Evolutionary conservation across 1,139 yeast species (phyloP).

Genomic region (Blastobotrys ciferrii): DNA sequence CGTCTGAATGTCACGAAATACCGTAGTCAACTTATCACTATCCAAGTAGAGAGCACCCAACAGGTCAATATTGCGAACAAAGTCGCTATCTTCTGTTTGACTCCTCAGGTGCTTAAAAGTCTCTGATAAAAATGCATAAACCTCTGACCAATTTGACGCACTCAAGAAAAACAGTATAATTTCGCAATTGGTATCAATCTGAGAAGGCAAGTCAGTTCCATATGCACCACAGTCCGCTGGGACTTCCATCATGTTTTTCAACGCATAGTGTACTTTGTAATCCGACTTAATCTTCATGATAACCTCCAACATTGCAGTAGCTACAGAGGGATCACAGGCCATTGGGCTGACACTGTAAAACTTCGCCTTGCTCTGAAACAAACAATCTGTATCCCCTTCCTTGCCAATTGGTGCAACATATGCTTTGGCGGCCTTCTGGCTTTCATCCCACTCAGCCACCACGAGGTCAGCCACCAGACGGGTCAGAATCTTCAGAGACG

Average conservation of each 20-base stretch:
- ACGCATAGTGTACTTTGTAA: conserved; percentile 26
- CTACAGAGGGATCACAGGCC: conserved; percentile 27
- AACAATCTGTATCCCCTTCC: conserved; percentile 29
- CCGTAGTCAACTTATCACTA: conserved; percentile 39
- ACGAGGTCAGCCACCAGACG: conserved; percentile 35
- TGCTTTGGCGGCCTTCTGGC: conserved; percentile 10
- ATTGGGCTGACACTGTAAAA: conserved; percentile 35
- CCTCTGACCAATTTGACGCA: conserved; percentile 53
- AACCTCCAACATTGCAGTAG: conserved; percentile 29
- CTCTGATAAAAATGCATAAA: conserved; percentile 21
- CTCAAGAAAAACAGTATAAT: conserved; percentile 50
- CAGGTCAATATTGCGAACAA: conserved; percentile 51
- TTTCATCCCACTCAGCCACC: conserved; percentile 35
- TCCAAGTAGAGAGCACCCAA: conserved; percentile 51
- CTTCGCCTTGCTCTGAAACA: conserved; percentile 22
- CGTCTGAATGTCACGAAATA: conserved; percentile 49
- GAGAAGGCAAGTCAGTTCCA: conserved; percentile 28
- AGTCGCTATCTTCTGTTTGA: conserved; percentile 23
- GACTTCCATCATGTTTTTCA: conserved; percentile 23
- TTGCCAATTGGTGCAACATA: conserved; percentile 16
- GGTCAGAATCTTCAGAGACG: conserved; percentile 33
- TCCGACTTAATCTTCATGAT: conserved; percentile 31
- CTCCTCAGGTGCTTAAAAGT: conserved; percentile 38
- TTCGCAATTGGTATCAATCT: conserved; percentile 50
- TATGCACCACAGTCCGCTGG: conserved; percentile 19